Conservation (phyloP, 768 basidiomycete genomes). For the Kwoniella sp. region DNA sequence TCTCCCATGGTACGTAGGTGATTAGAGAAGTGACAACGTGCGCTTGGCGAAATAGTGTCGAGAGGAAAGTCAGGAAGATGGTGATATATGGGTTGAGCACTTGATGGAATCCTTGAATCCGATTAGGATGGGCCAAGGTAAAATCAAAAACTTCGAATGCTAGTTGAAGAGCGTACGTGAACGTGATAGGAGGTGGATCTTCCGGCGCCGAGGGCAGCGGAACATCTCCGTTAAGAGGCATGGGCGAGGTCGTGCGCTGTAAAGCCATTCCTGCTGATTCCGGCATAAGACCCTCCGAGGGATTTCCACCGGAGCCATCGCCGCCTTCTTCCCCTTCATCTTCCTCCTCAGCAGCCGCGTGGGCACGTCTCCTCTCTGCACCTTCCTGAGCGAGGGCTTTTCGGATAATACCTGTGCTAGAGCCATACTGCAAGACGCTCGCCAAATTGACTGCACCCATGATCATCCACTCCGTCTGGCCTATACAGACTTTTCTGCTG, state of each 20-base stretch:
- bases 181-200: constrained; percentile 62
- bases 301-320: not conserved
- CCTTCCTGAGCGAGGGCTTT: constrained; percentile 62
- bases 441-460: constrained; percentile 86
- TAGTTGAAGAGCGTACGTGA: constrained; percentile 75
- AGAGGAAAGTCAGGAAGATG: constrained; percentile 82
- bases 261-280: constrained; percentile 1
- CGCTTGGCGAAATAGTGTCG: constrained; percentile 70
- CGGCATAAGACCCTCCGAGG: not conserved
- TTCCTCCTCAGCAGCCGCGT: constrained; percentile 28
- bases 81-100: constrained; percentile 83
- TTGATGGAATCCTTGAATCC: constrained; percentile 57
- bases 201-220: not conserved
- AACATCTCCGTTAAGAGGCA: constrained; percentile 4
- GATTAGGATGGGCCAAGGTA: constrained; percentile 65
- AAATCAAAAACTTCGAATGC: constrained; percentile 75
- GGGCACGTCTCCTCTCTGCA: constrained; percentile 48
- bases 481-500: constrained; percentile 24
- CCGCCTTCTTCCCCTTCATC: constrained; percentile 51
- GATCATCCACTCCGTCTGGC: constrained; percentile 85
- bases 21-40: constrained; percentile 68
- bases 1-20: constrained; percentile 79
- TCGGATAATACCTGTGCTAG: constrained; percentile 69
- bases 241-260: not conserved
- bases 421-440: constrained; percentile 84